phyloP scores from a whole-genome alignment of 345 rosid species.

The Salix koriyanagi region DNA sequence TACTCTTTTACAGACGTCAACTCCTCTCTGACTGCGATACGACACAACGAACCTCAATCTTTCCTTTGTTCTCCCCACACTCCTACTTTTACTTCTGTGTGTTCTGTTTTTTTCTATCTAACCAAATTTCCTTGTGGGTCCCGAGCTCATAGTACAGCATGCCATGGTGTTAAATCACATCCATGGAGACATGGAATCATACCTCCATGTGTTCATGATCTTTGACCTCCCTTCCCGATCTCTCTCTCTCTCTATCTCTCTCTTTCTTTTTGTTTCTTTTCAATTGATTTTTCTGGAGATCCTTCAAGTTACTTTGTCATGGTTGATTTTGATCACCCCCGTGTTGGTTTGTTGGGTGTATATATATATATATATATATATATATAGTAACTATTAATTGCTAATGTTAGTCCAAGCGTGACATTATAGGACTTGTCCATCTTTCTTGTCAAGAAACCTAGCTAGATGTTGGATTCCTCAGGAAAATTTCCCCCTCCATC shows the following conservation, averaged over 20 bases:
- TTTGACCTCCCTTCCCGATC: neutral
- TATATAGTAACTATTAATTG: no score
- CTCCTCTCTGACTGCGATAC: conserved; percentile 22
- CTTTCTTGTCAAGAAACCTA: no score
- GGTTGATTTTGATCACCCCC: neutral
- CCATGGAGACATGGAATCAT: conserved; percentile 15
- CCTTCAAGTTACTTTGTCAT: neutral
- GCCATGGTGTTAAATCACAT: conserved; percentile 18
- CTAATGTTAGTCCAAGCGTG: no score
- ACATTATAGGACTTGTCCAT: no score
- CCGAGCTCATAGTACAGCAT: neutral
- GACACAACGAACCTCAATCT: conserved; percentile 17
- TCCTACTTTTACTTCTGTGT: no score
- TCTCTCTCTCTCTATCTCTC: neutral
- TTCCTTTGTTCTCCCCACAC: no score
- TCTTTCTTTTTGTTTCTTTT: neutral
- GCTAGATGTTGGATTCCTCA: no score
- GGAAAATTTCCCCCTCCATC: neutral
- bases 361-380: no score
- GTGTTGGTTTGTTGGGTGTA: neutral
- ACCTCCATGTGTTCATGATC: neutral
- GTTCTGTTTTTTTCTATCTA: neutral
- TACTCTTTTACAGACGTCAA: neutral
- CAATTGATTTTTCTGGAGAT: neutral
- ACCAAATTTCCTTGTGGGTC: conserved; percentile 2